These are phyloP conservation scores for Corymbia citriodora DNA, from an alignment of 441 rosid genomes.

Conservation along the genomic window DNA sequence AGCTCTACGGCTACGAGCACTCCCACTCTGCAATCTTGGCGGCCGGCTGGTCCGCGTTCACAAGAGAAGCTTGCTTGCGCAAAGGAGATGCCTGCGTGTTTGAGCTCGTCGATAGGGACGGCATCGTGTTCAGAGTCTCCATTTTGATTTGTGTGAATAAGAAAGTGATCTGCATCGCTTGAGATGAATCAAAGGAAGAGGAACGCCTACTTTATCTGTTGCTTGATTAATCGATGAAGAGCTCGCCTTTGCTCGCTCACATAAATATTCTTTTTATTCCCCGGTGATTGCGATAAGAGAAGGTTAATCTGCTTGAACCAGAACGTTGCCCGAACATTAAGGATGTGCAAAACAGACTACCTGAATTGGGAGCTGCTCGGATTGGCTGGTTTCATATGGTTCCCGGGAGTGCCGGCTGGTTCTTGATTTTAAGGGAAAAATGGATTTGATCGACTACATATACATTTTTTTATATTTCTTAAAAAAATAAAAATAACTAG, in stretches of 20 bases:
- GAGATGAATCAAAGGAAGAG: background rate
- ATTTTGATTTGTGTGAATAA: background rate
- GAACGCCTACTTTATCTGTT: background rate
- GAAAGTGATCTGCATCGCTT: background rate
- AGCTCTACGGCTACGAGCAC: background rate
- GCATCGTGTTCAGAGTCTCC: background rate
- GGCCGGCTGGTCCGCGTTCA: background rate
- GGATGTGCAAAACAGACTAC: no score
- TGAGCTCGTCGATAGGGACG: background rate
- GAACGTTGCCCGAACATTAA: background rate
- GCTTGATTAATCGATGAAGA: background rate
- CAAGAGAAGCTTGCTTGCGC: background rate
- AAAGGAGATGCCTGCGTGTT: background rate
- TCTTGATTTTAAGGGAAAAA: no score
- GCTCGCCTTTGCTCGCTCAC: background rate
- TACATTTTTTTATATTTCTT: no score
- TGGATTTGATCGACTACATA: no score
- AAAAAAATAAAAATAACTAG: no score
- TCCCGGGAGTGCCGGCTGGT: no score
- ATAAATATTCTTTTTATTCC: fast-evolving
- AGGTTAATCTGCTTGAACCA: background rate
- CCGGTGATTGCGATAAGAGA: background rate
- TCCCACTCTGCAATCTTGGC: background rate
- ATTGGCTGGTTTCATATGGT: no score
- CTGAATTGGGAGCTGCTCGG: no score